Conservation (phyloP, 768 basidiomycete species). For the Tephrocybe sp. region DNA sequence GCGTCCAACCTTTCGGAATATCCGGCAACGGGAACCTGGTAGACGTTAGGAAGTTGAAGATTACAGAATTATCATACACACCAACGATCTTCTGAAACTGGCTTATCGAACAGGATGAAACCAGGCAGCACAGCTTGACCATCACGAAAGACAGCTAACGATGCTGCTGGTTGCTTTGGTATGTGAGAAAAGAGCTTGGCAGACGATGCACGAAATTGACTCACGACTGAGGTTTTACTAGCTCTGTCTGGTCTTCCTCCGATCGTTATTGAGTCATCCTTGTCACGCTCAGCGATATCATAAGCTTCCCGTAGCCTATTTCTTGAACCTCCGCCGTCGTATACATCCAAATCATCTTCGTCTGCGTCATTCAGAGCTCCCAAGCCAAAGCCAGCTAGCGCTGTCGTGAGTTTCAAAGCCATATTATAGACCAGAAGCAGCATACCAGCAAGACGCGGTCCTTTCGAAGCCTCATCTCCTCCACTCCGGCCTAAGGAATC, state of each 20-base stretch:
- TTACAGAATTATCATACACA: constrained; percentile 27
- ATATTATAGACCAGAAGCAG: not conserved
- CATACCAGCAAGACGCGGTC: constrained; percentile 58
- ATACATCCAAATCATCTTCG: constrained; percentile 87
- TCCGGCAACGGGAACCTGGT: constrained; percentile 82
- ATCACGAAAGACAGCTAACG: constrained; percentile 57
- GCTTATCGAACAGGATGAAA: constrained; percentile 67
- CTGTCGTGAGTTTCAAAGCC: not conserved
- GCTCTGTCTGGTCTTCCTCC: constrained; percentile 28
- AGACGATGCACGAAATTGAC: constrained; percentile 14
- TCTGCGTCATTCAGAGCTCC: constrained; percentile 93
- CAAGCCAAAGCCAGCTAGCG: constrained; percentile 78
- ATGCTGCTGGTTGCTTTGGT: constrained; percentile 32
- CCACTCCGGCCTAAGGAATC: constrained; percentile 50
- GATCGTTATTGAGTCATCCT: constrained; percentile 53
- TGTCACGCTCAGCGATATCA: constrained; percentile 60
- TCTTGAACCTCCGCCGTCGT: constrained; percentile 46
- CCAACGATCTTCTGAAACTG: constrained; percentile 71
- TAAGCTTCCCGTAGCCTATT: constrained; percentile 58
- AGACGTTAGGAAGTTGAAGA: not conserved
- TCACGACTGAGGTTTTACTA: constrained; percentile 27
- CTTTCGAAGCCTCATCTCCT: constrained; percentile 27
- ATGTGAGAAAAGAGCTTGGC: constrained; percentile 19
- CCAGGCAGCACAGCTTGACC: constrained; percentile 72
- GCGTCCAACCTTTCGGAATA: constrained; percentile 80